Base-by-base conservation (phyloP, 78 protist genomes). In the Diacronema lutheri region DNA sequence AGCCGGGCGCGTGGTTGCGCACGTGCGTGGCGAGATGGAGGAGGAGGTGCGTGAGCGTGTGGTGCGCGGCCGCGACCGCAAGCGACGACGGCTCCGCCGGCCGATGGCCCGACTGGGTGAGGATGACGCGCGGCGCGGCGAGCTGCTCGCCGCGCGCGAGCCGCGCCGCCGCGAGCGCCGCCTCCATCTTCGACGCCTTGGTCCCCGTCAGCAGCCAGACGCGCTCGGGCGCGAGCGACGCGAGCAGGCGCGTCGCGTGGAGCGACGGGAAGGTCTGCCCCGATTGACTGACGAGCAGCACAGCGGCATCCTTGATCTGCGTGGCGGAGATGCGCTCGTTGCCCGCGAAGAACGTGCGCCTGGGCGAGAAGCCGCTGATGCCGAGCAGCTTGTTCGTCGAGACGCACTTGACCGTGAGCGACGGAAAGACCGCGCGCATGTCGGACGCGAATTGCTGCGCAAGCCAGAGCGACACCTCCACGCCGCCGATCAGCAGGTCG, bases 181-280 rank as follows among this genome's bases (percentile, higher is more conserved):
- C 6, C 66, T 3, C 66, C 66, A 60, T 60, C n/a, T 60, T 20
- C 10, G 37, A 26, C 26, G 25, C 23, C 10, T 1, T 4, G 25
- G 37, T 26, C 10, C 66, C 66, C 25, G 66, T 60, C 25, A 60
- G 66, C 66, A 60, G 66, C 66, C 66, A 60, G 37, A 60, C 23
- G 23, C 66, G 66, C 37, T 60, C 66, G 26, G 23, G 66, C 23
- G n/a, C 85, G 69, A 64, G 61, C 68, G 55, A 11, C 76, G 50
- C 71, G 37, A 81, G 85, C n/a, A 69, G 21, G 23, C 61, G 85
- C 65, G 85, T 64, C 13, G 76, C 73, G 76, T 61, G 76, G 23
- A 81, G 50, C 56, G 85, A 38, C 23, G 77, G 64, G 74, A 81
- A 81, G 4, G 85, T 64, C 74, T 64, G 76, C 19, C 85, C 85